Evolutionary conservation across 2,329 filamentous ascomycete species (phyloP).

Genomic region (Epicoccum nigrum): DNA sequence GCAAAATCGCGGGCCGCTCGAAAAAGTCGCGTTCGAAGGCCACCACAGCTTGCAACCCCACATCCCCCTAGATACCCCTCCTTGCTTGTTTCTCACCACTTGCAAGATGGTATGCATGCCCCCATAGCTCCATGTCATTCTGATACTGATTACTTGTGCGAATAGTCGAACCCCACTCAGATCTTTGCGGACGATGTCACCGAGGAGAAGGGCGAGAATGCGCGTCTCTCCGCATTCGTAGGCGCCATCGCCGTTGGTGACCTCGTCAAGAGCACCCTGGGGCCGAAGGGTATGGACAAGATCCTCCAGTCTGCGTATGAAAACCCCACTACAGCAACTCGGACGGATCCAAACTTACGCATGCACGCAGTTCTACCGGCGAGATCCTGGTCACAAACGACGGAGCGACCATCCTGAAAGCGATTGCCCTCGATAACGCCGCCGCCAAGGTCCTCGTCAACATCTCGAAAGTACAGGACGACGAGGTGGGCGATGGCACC

Average conservation of each 20-base stretch:
- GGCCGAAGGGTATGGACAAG: slow-evolving; percentile 99
- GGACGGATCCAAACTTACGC: slow-evolving; percentile 28
- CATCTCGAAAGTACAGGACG: slow-evolving; percentile 98
- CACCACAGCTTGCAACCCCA: slow-evolving; percentile 38
- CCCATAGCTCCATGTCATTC: neutral
- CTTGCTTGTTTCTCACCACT: slow-evolving; percentile 28
- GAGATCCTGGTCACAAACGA: slow-evolving; percentile 99
- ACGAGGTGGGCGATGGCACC: slow-evolving; percentile 97
- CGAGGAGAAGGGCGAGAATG: slow-evolving; percentile 99
- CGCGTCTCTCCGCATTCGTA: slow-evolving; percentile 95
- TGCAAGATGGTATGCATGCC: slow-evolving; percentile 39
- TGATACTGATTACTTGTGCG: slow-evolving; percentile 31
- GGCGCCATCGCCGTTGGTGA: slow-evolving; percentile 98
- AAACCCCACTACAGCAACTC: slow-evolving; percentile 3
- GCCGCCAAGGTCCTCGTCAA: slow-evolving; percentile 98
- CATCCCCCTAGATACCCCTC: slow-evolving; percentile 41
- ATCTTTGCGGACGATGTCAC: slow-evolving; percentile 98
- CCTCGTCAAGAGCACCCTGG: slow-evolving; percentile 94
- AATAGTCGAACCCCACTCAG: slow-evolving; percentile 77
- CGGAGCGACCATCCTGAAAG: slow-evolving; percentile 96
- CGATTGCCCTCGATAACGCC: slow-evolving; percentile 97
- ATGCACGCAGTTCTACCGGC: slow-evolving; percentile 74
- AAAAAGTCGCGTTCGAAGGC: slow-evolving; percentile 46
- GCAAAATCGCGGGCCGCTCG: slow-evolving; percentile 30
- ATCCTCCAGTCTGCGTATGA: slow-evolving; percentile 92